phyloP scores from a whole-genome alignment of 176 grass and related monocot species.

The Thinopyrum elongatum region DNA sequence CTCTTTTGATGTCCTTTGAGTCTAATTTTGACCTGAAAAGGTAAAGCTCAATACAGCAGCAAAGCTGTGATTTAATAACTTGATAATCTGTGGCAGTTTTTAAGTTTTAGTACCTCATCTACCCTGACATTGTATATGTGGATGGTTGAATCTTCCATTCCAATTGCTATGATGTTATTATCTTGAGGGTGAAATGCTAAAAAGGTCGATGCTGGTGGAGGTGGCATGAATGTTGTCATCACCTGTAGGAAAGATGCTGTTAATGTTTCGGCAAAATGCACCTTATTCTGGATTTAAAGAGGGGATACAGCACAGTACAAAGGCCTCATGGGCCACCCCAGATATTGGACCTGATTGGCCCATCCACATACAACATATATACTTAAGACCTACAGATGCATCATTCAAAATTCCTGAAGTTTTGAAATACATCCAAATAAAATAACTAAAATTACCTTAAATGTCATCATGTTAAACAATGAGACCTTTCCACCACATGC shows the following conservation, averaged over 20 bases:
- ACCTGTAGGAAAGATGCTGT: slow-evolving; percentile 48
- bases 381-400: not conserved
- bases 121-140: slow-evolving; percentile 99
- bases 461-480: slow-evolving; percentile 99
- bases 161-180: slow-evolving; percentile 98
- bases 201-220: slow-evolving; percentile 89
- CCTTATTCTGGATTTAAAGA: not conserved
- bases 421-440: slow-evolving; percentile 15
- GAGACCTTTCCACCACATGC: slow-evolving; percentile 97
- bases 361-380: not conserved
- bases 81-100: not conserved
- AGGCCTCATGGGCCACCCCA: not conserved
- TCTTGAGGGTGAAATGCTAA: slow-evolving; percentile 97
- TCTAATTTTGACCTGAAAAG: slow-evolving; percentile 81
- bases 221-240: slow-evolving; percentile 96
- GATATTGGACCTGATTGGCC: not conserved
- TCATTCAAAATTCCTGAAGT: slow-evolving; percentile 1
- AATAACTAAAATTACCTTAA: slow-evolving; percentile 64
- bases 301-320: not conserved
- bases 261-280: not conserved
- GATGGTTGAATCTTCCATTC: slow-evolving; percentile 99
- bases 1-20: slow-evolving; percentile 95
- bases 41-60: slow-evolving; percentile 28
- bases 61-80: slow-evolving; percentile 33
- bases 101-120: slow-evolving; percentile 63